Evolutionary conservation across 495 filamentous ascomycete genomes (phyloP), one percentile per base, ranked within the genome.

Genomic region (Margaritispora aquatica): DNA sequence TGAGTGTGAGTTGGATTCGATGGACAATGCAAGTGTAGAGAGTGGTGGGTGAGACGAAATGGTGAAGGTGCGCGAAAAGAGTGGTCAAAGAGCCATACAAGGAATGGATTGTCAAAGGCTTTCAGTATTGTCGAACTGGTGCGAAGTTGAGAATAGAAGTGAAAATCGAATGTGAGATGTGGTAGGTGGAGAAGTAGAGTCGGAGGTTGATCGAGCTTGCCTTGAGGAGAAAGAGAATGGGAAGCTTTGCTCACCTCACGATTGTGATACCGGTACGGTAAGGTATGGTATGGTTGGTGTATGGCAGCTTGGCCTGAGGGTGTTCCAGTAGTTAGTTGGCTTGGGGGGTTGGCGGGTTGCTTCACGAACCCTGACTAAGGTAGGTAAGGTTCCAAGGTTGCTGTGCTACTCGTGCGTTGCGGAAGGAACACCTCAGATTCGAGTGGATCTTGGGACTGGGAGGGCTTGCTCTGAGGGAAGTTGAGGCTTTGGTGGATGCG

Each of bases 11-110:
- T 29, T 27, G 57, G 49, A 26, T 49, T 60, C 7, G 24, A 26
- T 57, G 38, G 51, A 64, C 48, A 57, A 64, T 57, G 62, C 57
- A 64, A 59, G 48, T 22, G 26, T 19, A 44, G 48, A 21, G 38
- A 15, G n/a, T n/a, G n/a, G n/a, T n/a, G n/a, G 10, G 38, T 44
- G 7, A 44, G 38, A 44, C 38, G 38, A 44, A n/a, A n/a, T 9
- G 19, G 10, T 17, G 38, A 44, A n/a, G 19, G 38, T 44, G 38
- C 38, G 38, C 38, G 19, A 44, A 44, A 44, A n/a, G 38, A 44
- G 38, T n/a, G 38, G 38, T n/a, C 17, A 44, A 44, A n/a, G 38
- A 15, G 38, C 38, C 38, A 44, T 8, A n/a, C 15, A n/a, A 44
- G 4, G 38, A n/a, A 44, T 44, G 38, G 17, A 44, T 44, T 44